Conservation (phyloP, 192 early-diverging fungal species). For the Lunasporangiospora selenospora region DNA sequence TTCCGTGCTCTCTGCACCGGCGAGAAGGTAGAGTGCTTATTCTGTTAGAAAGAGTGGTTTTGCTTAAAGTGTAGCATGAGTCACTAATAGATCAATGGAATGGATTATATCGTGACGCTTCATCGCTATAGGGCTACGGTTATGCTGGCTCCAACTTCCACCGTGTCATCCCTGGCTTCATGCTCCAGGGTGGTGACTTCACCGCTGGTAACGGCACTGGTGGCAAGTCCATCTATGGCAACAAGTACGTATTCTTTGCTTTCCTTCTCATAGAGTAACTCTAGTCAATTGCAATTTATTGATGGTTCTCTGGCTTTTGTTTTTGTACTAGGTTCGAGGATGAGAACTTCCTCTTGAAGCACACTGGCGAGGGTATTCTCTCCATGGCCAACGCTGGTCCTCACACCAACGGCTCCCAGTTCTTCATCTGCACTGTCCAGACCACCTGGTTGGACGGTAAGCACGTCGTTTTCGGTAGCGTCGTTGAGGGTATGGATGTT, state of each 20-base stretch:
- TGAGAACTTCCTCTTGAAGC: slow-evolving; percentile 69
- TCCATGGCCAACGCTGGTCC: slow-evolving; percentile 91
- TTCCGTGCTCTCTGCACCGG: slow-evolving; percentile 98
- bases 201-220: slow-evolving; percentile 88
- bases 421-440: slow-evolving; percentile 87
- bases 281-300: not conserved
- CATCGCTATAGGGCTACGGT: too few species aligned
- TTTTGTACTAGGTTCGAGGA: slow-evolving; percentile 58
- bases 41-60: too few species aligned
- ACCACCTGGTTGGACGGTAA: slow-evolving; percentile 89
- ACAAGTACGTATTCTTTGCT: slow-evolving; percentile 60
- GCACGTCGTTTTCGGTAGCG: slow-evolving; percentile 84
- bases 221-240: slow-evolving; percentile 89
- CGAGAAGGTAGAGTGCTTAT: too few species aligned
- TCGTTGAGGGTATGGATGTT: slow-evolving; percentile 73
- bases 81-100: too few species aligned
- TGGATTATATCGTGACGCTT: too few species aligned
- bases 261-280: not conserved
- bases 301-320: not conserved
- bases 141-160: slow-evolving; percentile 83
- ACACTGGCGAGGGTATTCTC: slow-evolving; percentile 68
- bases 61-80: too few species aligned
- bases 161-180: slow-evolving; percentile 84
- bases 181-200: slow-evolving; percentile 91
- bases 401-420: slow-evolving; percentile 89